A percentile compares a stretch with the other conserved stretches of the same genome.
Conservation (phyloP, 306 rosid species). For the Hylodesmum podocarpum region DNA sequence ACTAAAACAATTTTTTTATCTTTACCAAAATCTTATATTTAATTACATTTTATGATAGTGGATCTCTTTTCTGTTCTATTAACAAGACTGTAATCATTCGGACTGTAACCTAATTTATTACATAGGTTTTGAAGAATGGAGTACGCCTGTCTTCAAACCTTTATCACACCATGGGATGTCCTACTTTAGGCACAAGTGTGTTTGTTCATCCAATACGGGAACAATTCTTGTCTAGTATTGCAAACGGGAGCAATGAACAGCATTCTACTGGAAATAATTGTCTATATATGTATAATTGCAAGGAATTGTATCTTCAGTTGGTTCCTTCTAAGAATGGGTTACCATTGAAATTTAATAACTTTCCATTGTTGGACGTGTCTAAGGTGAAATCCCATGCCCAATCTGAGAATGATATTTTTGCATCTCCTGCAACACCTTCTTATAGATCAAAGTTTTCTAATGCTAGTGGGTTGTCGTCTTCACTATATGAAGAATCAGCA, state of each 20-base stretch:
- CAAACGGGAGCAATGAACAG: slow-evolving; percentile 38
- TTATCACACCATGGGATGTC: slow-evolving; percentile 72
- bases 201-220: slow-evolving; percentile 50
- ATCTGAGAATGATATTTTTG: slow-evolving; percentile 43
- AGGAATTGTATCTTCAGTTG: slow-evolving; percentile 65
- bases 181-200: slow-evolving; percentile 51
- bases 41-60: no score
- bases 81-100: no score
- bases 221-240: slow-evolving; percentile 30
- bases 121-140: slow-evolving; percentile 67
- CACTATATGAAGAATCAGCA: slow-evolving; percentile 42
- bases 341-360: slow-evolving; percentile 30
- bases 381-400: slow-evolving; percentile 32
- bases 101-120: no score
- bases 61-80: no score
- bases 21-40: background rate
- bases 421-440: slow-evolving; percentile 79
- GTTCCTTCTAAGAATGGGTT: slow-evolving; percentile 41
- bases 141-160: slow-evolving; percentile 70
- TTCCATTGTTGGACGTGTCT: slow-evolving; percentile 32
- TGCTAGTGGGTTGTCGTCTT: slow-evolving; percentile 43
- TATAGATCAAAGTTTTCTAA: slow-evolving; percentile 46
- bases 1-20: no score
- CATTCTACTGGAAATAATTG: slow-evolving; percentile 27
- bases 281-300: slow-evolving; percentile 49